These are phyloP conservation scores for Apiospora aurea DNA, from an alignment of 2,329 filamentous ascomycete species.

Conservation along the genomic window DNA sequence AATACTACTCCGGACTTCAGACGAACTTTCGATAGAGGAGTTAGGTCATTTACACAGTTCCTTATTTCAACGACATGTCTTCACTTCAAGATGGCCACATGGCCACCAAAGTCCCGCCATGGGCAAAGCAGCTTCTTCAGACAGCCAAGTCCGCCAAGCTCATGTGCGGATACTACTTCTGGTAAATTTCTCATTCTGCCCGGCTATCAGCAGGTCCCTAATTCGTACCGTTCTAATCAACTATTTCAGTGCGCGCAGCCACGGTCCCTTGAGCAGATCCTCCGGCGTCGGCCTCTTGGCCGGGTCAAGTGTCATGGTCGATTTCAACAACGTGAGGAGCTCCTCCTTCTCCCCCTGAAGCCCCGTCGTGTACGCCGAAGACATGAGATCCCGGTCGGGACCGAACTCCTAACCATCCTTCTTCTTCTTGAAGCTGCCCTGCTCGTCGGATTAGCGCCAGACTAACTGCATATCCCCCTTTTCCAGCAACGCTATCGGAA, in stretches of 20 bases:
- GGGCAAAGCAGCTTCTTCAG: background rate
- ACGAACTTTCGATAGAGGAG: background rate
- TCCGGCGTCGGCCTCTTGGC: background rate
- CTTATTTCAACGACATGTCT: background rate
- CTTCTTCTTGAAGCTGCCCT: background rate
- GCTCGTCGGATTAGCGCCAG: background rate
- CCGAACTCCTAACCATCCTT: background rate
- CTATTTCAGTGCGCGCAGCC: background rate
- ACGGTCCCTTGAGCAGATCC: background rate
- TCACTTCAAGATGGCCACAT: background rate
- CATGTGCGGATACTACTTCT: too few relatives aligned
- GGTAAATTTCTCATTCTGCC: too few relatives aligned
- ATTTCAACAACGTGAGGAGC: background rate
- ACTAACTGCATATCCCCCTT: constrained; percentile 29
- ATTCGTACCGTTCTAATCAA: too few relatives aligned
- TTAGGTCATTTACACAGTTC: background rate
- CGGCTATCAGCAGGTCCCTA: too few relatives aligned
- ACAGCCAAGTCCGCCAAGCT: background rate
- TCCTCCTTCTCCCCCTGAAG: background rate
- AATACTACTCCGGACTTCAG: background rate
- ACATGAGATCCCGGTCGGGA: background rate
- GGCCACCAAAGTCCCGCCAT: background rate
- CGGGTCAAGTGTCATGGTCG: background rate
- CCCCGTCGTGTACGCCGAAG: background rate
- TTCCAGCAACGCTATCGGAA: constrained; percentile 31